These are phyloP conservation scores for Alopecurus myosuroides DNA, from an alignment of 176 grass and related monocot species.

Conservation along the genomic window DNA sequence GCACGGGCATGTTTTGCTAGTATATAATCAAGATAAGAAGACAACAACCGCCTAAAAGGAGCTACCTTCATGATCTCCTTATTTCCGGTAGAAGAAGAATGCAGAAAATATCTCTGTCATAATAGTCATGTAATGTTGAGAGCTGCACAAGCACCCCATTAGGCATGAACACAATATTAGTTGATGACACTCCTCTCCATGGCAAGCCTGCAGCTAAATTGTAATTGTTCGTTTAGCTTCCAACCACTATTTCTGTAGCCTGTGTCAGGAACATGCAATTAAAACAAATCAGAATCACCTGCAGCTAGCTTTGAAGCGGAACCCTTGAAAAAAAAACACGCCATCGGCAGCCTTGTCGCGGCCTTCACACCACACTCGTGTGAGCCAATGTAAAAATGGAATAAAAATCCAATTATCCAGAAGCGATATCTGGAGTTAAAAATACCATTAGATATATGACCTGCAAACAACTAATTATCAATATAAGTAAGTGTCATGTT, in stretches of 20 bases:
- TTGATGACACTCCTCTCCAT: constrained; percentile 9
- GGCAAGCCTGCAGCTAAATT: not conserved
- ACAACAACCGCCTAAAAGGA: constrained; percentile 18
- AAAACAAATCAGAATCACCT: no score
- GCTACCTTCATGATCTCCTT: constrained; percentile 59
- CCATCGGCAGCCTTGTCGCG: no score
- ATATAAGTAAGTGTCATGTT: no score
- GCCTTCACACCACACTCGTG: no score
- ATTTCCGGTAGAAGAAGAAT: constrained; percentile 80
- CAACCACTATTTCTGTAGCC: not conserved
- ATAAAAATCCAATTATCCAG: no score
- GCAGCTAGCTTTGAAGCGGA: no score
- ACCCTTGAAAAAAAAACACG: no score
- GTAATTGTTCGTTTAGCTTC: not conserved
- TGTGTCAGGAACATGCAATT: not conserved
- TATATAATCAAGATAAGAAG: not conserved
- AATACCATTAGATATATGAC: no score
- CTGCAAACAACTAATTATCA: no score
- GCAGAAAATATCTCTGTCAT: constrained; percentile 86
- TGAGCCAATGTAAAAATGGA: no score
- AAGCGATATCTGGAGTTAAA: no score
- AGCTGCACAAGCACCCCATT: constrained; percentile 73
- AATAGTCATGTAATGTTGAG: constrained; percentile 59
- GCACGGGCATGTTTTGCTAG: no score
- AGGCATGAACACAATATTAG: not conserved